phyloP scores from a whole-genome alignment of 2,329 filamentous ascomycete species.

The Trichoderma endophyticum region DNA sequence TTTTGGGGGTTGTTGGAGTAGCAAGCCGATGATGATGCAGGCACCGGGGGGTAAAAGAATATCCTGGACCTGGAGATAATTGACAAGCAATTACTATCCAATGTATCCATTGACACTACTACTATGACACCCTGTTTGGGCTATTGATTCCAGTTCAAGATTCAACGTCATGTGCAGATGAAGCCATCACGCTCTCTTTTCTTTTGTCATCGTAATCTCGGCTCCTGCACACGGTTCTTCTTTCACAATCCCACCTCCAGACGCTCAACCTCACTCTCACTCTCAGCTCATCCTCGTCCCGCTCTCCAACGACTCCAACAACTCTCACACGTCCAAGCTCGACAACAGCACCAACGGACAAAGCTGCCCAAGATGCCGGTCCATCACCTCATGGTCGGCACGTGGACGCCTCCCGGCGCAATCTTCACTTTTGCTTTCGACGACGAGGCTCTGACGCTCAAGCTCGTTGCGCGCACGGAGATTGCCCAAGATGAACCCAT shows the following conservation, averaged over 20 bases:
- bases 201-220: background rate
- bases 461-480: conserved; percentile 74
- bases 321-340: background rate
- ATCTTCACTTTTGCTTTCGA: conserved; percentile 90
- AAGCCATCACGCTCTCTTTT: background rate
- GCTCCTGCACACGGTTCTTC: background rate
- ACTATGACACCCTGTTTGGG: background rate
- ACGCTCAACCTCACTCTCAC: background rate
- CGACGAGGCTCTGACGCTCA: conserved; percentile 71
- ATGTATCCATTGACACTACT: background rate
- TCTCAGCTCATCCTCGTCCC: background rate
- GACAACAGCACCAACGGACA: background rate
- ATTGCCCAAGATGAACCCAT: conserved; percentile 84
- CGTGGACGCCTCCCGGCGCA: conserved; percentile 84
- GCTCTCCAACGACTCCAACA: too few relatives aligned
- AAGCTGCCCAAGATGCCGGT: conserved; percentile 54
- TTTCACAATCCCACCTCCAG: background rate
- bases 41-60: background rate
- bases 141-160: background rate
- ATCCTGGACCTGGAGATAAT: background rate
- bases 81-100: background rate
- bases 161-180: background rate
- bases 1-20: background rate
- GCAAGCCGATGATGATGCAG: background rate
- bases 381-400: conserved; percentile 89